Evolutionary conservation across 768 basidiomycete genomes (phyloP), one percentile per base, ranked within the genome.

Genomic region (Rossbeevera mucosa): DNA sequence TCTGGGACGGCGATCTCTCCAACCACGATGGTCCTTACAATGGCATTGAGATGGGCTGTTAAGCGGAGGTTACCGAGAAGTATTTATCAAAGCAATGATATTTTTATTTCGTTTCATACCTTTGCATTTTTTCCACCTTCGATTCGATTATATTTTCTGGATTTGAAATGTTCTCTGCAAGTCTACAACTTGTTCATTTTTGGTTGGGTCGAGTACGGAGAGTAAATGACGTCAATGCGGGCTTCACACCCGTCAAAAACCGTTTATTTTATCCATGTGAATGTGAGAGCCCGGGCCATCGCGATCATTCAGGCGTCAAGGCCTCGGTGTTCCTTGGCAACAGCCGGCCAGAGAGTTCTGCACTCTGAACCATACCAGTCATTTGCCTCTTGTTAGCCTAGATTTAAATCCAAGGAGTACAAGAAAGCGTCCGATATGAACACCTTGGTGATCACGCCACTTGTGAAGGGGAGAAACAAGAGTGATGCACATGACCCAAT

Each of bases 11-110:
- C 2, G 51, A 72, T 43, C 54, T 64, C 29, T 33, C 53, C 21
- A 68, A 86, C 52, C 86, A 86, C 55, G 64, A 71, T 48, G 83
- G 67, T 6, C 68, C 68, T 33, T 68, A 68, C 26, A 66, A 68
- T n/a, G 68, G 60, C 7, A 41, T 68, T 4, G 31, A 33, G 46
- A 68, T 68, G 64, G 58, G 59, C n/a, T 63, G 62, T n/a, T 64
- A 40, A 63, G 38, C 5, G 31, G 5, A 14, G 7, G 6, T 30
- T 14, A 30, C 13, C 13, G 9, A 30, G 13, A 33, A 33, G 31
- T 28, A 28, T 28, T 28, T 28, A 28, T 28, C 28, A 28, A 11
- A 11, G 28, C 28, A 28, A 28, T 7, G 28, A 25, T 4, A 28
- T 11, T 28, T 28, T 28, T 11, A 4, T 28, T 28, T 28, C 28